These are phyloP conservation scores for Aspergillus ochraceoroseus DNA, from an alignment of 2,329 filamentous ascomycete genomes.

Conservation along the genomic window DNA sequence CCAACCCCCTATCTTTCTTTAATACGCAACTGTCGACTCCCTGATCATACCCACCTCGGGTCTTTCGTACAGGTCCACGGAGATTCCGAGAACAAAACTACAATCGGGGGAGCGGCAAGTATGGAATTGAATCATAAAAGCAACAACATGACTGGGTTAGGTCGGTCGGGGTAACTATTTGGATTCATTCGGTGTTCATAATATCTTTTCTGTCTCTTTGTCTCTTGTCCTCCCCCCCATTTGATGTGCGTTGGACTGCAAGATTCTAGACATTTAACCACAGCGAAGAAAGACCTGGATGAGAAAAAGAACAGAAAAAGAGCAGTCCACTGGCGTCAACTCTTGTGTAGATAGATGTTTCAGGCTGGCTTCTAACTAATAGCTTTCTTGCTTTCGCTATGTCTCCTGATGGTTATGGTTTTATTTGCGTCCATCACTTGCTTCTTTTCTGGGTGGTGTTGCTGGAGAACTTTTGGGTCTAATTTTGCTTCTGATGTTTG, in stretches of 20 bases:
- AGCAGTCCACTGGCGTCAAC: slow-evolving; percentile 14
- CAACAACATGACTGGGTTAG: neutral
- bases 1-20: neutral
- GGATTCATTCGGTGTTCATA: neutral
- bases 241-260: too few species aligned
- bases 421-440: slow-evolving; percentile 1
- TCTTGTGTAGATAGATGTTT: slow-evolving; percentile 18
- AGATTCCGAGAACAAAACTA: too few species aligned
- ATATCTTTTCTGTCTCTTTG: neutral
- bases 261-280: neutral
- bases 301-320: slow-evolving; percentile 6
- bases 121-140: too few species aligned
- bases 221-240: too few species aligned
- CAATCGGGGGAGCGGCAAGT: too few species aligned
- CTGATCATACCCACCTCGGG: too few species aligned
- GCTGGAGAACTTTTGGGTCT: slow-evolving; percentile 14
- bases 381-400: neutral
- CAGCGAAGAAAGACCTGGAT: neutral
- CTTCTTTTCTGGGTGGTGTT: slow-evolving; percentile 18
- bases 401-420: slow-evolving; percentile 5
- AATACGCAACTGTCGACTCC: too few species aligned
- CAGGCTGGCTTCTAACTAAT: slow-evolving; percentile 11
- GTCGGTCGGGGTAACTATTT: too few species aligned
- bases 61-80: too few species aligned
- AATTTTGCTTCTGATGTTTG: slow-evolving; percentile 8